Conservation (phyloP, 148 eudicot species). For the Amaranthus hypochondriacus region DNA sequence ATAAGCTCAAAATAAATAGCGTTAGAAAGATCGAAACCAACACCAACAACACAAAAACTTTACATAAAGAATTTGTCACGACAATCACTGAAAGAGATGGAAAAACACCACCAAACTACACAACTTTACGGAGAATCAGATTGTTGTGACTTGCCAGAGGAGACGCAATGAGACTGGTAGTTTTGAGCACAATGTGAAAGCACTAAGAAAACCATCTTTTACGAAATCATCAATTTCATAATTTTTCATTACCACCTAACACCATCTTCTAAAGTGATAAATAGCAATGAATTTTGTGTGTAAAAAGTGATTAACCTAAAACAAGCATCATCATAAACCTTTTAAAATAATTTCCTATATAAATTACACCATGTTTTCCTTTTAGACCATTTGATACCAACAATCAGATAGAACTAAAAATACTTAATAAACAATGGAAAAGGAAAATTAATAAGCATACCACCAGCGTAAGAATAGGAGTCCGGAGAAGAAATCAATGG, state of each 20-base stretch:
- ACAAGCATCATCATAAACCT: too few species aligned
- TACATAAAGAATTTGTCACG: background rate
- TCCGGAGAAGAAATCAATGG: conserved; percentile 58
- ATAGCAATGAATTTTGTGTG: too few species aligned
- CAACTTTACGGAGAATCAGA: background rate
- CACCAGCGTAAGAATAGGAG: conserved; percentile 25
- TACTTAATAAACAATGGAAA: background rate
- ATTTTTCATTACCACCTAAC: too few species aligned
- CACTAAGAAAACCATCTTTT: background rate
- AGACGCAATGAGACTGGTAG: background rate
- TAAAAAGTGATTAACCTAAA: too few species aligned
- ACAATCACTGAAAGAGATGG: too few species aligned
- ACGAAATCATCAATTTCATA: background rate
- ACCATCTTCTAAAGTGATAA: too few species aligned
- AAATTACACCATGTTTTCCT: too few species aligned
- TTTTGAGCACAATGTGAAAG: background rate
- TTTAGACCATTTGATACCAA: background rate
- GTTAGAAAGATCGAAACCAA: background rate
- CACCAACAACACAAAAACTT: background rate
- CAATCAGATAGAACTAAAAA: background rate
- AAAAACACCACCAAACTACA: background rate
- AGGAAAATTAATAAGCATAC: conserved; percentile 4
- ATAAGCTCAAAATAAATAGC: background rate
- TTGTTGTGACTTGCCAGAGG: background rate
- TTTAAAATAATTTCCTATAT: too few species aligned